A percentile compares a stretch with the other conserved stretches of the same genome.
Evolutionary conservation across 1,139 yeast genomes (phyloP).

Genomic region (Yamadazyma jaroonii): DNA sequence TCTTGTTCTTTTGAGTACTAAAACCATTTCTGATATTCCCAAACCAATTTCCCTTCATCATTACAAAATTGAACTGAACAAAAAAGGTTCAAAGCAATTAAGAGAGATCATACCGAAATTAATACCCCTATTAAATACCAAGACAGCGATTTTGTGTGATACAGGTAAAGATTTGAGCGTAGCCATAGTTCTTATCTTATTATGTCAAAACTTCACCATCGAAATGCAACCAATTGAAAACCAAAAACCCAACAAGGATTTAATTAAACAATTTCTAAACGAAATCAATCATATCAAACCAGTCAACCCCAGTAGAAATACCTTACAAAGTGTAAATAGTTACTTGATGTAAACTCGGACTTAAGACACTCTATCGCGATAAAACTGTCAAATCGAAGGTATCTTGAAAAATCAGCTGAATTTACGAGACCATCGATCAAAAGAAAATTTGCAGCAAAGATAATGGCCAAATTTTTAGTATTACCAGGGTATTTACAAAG

Average conservation of each 20-base stretch:
- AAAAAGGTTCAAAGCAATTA: conserved; percentile 61
- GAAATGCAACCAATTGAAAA: conserved; percentile 30
- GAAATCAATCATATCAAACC: conserved; percentile 41
- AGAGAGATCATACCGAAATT: conserved; percentile 42
- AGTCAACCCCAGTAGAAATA: conserved; percentile 74
- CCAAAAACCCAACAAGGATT: conserved; percentile 41
- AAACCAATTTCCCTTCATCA: conserved; percentile 13
- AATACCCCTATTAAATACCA: conserved; percentile 16
- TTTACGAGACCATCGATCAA: too few relatives aligned
- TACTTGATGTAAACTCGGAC: conserved; percentile 23
- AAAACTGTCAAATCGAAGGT: too few relatives aligned
- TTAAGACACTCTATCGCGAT: background rate
- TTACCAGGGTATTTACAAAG: conserved; percentile 57
- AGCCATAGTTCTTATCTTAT: conserved; percentile 53
- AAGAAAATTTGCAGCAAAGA: background rate
- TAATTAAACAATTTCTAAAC: conserved; percentile 57
- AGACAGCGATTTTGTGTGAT: conserved; percentile 52
- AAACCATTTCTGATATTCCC: conserved; percentile 20
- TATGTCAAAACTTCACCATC: conserved; percentile 45
- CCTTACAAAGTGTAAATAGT: conserved; percentile 63
- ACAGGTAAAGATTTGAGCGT: conserved; percentile 65
- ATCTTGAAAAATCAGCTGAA: too few relatives aligned
- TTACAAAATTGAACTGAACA: conserved; percentile 42
- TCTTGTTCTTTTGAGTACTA: conserved; percentile 26
- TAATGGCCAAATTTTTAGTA: conserved; percentile 11